phyloP scores from a whole-genome alignment of 1,139 yeast species.

The Spathaspora sp. region DNA sequence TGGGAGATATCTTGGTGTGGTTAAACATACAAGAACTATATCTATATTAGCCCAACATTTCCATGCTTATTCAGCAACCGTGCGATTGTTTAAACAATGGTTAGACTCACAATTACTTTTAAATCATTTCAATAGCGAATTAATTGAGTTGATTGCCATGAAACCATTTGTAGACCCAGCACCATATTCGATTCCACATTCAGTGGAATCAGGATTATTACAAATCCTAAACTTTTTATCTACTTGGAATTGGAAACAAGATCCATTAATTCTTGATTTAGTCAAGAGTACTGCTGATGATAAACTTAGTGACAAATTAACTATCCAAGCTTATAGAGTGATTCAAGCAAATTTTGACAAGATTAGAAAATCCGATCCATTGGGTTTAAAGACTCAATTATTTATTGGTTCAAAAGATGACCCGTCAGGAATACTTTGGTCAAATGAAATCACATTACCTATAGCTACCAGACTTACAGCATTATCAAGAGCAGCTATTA shows the following conservation, averaged over 20 bases:
- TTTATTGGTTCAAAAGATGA: slow-evolving; percentile 83
- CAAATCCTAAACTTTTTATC: slow-evolving; percentile 71
- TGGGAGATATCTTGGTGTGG: slow-evolving; percentile 64
- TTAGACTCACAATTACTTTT: slow-evolving; percentile 68
- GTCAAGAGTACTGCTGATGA: slow-evolving; percentile 47
- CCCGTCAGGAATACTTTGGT: slow-evolving; percentile 81
- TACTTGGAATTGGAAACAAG: slow-evolving; percentile 93
- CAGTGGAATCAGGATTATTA: slow-evolving; percentile 77
- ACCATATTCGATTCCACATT: slow-evolving; percentile 77
- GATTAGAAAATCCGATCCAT: slow-evolving; percentile 76
- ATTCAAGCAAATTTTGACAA: slow-evolving; percentile 64
- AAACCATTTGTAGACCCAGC: slow-evolving; percentile 86
- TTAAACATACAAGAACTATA: slow-evolving; percentile 82
- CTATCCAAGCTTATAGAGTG: slow-evolving; percentile 59
- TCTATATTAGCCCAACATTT: slow-evolving; percentile 69
- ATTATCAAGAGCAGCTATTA: slow-evolving; percentile 72
- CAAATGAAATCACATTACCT: slow-evolving; percentile 68
- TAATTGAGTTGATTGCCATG: slow-evolving; percentile 77
- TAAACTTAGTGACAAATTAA: slow-evolving; percentile 58
- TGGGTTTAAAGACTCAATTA: slow-evolving; percentile 73
- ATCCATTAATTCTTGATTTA: slow-evolving; percentile 75
- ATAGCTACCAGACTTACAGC: slow-evolving; percentile 88
- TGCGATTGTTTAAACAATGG: slow-evolving; percentile 86
- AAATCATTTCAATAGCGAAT: slow-evolving; percentile 71
- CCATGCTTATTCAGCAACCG: slow-evolving; percentile 76